Evolutionary conservation across 441 rosid species (phyloP).

Genomic region (Codiaeum variegatum): DNA sequence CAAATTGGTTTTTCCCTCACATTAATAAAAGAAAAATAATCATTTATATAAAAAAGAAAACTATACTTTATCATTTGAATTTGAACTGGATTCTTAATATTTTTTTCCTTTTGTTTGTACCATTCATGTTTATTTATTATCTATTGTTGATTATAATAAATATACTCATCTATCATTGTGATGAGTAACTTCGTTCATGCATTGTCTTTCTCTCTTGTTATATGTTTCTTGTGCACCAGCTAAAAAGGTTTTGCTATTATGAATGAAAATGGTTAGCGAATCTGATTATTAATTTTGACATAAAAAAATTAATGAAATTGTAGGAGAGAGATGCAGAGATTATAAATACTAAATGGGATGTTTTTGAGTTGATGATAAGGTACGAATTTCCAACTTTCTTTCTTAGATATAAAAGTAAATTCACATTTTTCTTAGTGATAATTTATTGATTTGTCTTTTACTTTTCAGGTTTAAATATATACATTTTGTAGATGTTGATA

Average conservation of each 20-base stretch:
- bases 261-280: neutral
- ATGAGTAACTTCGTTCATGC: neutral
- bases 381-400: slow-evolving; percentile 22
- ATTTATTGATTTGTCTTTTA: slow-evolving; percentile 10
- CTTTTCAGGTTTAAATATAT: slow-evolving; percentile 81
- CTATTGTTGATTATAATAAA: too few species aligned
- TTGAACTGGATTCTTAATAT: too few species aligned
- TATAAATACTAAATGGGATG: slow-evolving; percentile 96
- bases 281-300: neutral
- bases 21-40: too few species aligned
- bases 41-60: too few species aligned
- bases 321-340: slow-evolving; percentile 95
- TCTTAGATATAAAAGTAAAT: neutral
- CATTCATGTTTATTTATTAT: too few species aligned
- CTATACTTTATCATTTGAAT: too few species aligned
- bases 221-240: neutral
- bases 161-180: neutral
- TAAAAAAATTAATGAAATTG: slow-evolving; percentile 11
- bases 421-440: neutral
- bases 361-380: slow-evolving; percentile 99
- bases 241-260: neutral
- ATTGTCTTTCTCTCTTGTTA: neutral
- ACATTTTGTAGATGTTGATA: slow-evolving; percentile 72
- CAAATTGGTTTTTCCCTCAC: too few species aligned
- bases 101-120: too few species aligned